Percentiles rank a stretch among this genome's conserved stretches.
phyloP scores from a whole-genome alignment of 208 protist genomes.

The Leishmania braziliensis region DNA sequence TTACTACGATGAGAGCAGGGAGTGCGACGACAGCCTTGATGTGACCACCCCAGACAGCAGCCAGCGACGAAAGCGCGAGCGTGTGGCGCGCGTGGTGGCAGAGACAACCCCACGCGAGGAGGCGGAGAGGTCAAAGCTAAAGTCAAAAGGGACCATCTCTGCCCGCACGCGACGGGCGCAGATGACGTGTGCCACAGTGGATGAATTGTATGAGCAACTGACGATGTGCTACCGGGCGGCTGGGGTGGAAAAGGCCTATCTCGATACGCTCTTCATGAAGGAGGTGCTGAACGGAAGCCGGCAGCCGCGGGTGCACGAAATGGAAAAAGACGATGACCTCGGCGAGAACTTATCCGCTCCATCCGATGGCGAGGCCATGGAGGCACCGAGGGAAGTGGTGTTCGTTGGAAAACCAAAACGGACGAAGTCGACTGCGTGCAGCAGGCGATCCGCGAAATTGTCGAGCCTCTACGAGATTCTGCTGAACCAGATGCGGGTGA shows the following conservation, averaged over 20 bases:
- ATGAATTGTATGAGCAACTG: slow-evolving; percentile 18
- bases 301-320: slow-evolving; percentile 10
- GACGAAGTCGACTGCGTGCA: not conserved
- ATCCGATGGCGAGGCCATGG: not conserved
- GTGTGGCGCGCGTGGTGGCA: slow-evolving; percentile 10
- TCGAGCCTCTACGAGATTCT: slow-evolving; percentile 19
- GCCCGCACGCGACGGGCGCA: not conserved
- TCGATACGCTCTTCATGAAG: slow-evolving; percentile 24
- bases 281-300: slow-evolving; percentile 18
- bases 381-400: not conserved
- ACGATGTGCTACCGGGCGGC: slow-evolving; percentile 12
- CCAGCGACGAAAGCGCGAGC: slow-evolving; percentile 14
- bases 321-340: not conserved
- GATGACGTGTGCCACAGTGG: slow-evolving; percentile 2
- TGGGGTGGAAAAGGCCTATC: slow-evolving; percentile 21
- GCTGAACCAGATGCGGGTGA: slow-evolving; percentile 44
- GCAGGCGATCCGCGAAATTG: not conserved
- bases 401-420: not conserved
- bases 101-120: slow-evolving; percentile 73
- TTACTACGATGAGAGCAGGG: slow-evolving; percentile 22
- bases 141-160: not conserved
- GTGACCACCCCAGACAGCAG: slow-evolving; percentile 1
- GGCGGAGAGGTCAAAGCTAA: slow-evolving; percentile 57
- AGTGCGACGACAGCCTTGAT: slow-evolving; percentile 9
- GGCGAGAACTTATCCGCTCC: not conserved